Evolutionary conservation across 371 early-diverging fungal genomes (phyloP).

Genomic region (Smittium mucronatum): DNA sequence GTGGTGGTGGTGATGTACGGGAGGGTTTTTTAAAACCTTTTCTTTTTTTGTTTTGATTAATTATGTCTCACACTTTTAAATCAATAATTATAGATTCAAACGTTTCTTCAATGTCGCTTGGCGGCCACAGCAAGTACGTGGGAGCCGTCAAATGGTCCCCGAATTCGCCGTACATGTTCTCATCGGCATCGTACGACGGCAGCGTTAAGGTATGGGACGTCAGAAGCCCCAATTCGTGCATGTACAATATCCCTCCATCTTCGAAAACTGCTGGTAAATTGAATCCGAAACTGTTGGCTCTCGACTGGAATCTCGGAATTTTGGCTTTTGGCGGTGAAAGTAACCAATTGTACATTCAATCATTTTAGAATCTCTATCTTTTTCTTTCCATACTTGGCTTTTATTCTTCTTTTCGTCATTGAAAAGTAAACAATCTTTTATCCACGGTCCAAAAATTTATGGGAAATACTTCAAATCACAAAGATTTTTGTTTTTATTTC

Average conservation of each 20-base stretch:
- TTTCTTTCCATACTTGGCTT: no score
- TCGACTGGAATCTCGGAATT: slow-evolving; percentile 63
- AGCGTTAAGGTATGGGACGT: slow-evolving; percentile 90
- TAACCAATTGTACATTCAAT: slow-evolving; percentile 55
- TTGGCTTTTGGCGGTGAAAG: slow-evolving; percentile 77
- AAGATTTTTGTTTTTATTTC: not conserved
- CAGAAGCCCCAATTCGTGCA: slow-evolving; percentile 43
- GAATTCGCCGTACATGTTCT: slow-evolving; percentile 54
- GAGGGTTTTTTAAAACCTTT: no score
- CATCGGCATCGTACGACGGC: slow-evolving; percentile 73
- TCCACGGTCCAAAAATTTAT: not conserved
- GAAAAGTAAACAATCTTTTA: not conserved
- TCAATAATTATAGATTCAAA: slow-evolving; percentile 55
- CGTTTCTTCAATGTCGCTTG: slow-evolving; percentile 62
- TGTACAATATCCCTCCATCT: slow-evolving; percentile 19
- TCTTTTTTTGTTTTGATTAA: no score
- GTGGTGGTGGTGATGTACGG: no score
- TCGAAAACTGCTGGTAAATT: slow-evolving; percentile 28
- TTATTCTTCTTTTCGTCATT: not conserved
- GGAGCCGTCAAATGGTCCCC: slow-evolving; percentile 76
- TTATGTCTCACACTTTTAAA: no score
- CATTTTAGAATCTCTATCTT: no score
- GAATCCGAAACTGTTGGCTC: slow-evolving; percentile 58
- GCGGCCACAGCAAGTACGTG: slow-evolving; percentile 70
- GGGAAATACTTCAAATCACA: not conserved